Conservation (phyloP, 2,329 filamentous ascomycete genomes). For the Cladosporium sp. region DNA sequence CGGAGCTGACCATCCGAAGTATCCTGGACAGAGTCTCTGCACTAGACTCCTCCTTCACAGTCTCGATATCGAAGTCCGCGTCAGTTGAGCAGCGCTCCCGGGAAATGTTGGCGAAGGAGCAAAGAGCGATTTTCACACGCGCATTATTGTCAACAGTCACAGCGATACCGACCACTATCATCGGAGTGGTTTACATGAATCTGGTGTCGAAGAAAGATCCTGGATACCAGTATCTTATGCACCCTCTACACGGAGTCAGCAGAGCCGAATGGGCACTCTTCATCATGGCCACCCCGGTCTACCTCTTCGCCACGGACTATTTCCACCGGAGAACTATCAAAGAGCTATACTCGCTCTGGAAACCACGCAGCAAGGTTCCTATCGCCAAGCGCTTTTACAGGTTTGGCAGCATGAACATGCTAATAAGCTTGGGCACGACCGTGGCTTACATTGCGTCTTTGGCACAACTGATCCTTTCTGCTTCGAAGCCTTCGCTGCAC, state of each 20-base stretch:
- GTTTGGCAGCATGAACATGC: constrained; percentile 96
- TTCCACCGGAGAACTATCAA: constrained; percentile 80
- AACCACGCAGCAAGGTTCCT: constrained; percentile 70
- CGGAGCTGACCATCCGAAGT: constrained; percentile 71
- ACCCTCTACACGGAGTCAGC: constrained; percentile 65
- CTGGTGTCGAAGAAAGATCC: constrained; percentile 60
- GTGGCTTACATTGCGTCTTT: constrained; percentile 86
- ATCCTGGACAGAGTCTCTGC: constrained; percentile 69
- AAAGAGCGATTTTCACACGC: constrained; percentile 66
- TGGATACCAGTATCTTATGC: constrained; percentile 51
- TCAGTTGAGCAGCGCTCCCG: constrained; percentile 80
- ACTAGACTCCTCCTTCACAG: constrained; percentile 65
- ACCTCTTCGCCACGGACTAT: constrained; percentile 80
- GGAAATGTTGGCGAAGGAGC: constrained; percentile 69
- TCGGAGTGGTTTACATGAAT: constrained; percentile 90
- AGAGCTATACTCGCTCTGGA: constrained; percentile 77
- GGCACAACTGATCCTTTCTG: constrained; percentile 64
- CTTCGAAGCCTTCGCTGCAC: not conserved
- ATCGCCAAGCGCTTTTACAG: constrained; percentile 76
- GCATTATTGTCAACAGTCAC: constrained; percentile 67
- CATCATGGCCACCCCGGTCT: constrained; percentile 65
- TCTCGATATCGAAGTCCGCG: constrained; percentile 74
- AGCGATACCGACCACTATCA: constrained; percentile 79
- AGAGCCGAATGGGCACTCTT: constrained; percentile 16
- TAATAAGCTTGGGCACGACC: constrained; percentile 84